Evolutionary conservation across 805 yeast genomes (phyloP).

Genomic region (Candida patagonica): DNA sequence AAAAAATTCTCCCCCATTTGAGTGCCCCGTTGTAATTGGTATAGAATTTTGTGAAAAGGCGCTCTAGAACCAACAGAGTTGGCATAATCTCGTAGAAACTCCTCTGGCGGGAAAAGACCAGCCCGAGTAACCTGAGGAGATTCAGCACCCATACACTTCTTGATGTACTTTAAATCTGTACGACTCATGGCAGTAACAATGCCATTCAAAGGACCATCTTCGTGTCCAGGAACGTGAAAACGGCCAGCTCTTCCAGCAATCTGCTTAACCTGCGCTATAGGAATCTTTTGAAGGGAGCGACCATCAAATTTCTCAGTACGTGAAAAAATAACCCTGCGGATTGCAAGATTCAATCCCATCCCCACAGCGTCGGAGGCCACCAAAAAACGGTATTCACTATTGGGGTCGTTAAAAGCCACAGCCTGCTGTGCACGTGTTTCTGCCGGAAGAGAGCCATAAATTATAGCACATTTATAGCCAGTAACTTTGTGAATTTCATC

Average conservation of each 20-base stretch:
- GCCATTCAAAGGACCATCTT: conserved; percentile 6
- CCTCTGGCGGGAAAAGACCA: conserved; percentile 70
- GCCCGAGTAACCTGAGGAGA: conserved; percentile 50
- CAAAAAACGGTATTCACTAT: conserved; percentile 69
- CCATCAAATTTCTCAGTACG: conserved; percentile 68
- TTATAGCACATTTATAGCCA: conserved; percentile 63
- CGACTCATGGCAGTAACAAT: conserved; percentile 43
- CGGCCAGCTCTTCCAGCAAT: conserved; percentile 97
- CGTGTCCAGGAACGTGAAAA: conserved; percentile 35
- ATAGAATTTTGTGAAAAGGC: conserved; percentile 38
- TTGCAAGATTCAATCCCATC: conserved; percentile 88
- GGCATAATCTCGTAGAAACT: conserved; percentile 57
- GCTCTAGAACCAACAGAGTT: conserved; percentile 48
- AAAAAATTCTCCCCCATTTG: conserved; percentile 25
- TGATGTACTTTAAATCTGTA: conserved; percentile 38
- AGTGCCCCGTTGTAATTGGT: conserved; percentile 35
- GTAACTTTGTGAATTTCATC: conserved; percentile 59
- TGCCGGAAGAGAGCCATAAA: conserved; percentile 94
- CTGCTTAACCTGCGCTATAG: conserved; percentile 70
- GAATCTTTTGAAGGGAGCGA: conserved; percentile 33
- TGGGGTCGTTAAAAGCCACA: conserved; percentile 50
- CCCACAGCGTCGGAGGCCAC: conserved; percentile 97
- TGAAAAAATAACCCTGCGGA: conserved; percentile 70
- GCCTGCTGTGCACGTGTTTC: conserved; percentile 89
- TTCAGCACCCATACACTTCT: conserved; percentile 40